phyloP scores from a whole-genome alignment of 2,329 filamentous ascomycete species.

The Fusarium pininemorale region DNA sequence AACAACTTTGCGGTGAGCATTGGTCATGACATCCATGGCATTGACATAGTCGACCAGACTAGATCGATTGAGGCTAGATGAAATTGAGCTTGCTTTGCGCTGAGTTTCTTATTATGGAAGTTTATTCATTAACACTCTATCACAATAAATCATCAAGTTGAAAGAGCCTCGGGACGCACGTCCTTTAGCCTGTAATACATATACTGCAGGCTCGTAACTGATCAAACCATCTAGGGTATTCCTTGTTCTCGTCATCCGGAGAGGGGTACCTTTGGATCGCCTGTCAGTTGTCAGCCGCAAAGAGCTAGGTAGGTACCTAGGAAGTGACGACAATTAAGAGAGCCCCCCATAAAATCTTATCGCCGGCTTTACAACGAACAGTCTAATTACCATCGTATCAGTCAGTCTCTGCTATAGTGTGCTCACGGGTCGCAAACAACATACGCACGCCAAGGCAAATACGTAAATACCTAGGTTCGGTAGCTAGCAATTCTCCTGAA shows the following conservation, averaged over 20 bases:
- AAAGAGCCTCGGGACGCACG: not conserved
- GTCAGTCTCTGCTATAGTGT: not conserved
- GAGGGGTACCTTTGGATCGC: constrained; percentile 23
- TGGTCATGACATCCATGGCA: constrained; percentile 3
- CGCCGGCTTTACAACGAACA: not conserved
- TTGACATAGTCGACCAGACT: not conserved
- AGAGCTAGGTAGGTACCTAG: not conserved
- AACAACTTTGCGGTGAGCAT: not conserved
- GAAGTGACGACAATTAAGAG: not conserved
- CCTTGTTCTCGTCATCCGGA: not conserved
- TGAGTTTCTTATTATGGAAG: not conserved
- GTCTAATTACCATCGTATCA: not conserved
- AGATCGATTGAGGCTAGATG: not conserved
- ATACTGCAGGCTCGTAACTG: not conserved
- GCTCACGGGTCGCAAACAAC: not conserved
- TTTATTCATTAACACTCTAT: not conserved
- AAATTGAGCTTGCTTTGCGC: not conserved
- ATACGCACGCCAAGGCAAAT: not conserved
- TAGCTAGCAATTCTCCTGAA: not conserved
- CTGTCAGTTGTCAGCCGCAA: constrained; percentile 31
- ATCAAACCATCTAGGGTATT: not conserved
- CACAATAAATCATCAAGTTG: not conserved
- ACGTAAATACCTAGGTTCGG: not conserved
- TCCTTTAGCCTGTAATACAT: constrained; percentile 1
- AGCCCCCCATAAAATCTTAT: not conserved